These are phyloP conservation scores for Coniella vitis DNA, from an alignment of 2,329 filamentous ascomycete species.

Conservation along the genomic window DNA sequence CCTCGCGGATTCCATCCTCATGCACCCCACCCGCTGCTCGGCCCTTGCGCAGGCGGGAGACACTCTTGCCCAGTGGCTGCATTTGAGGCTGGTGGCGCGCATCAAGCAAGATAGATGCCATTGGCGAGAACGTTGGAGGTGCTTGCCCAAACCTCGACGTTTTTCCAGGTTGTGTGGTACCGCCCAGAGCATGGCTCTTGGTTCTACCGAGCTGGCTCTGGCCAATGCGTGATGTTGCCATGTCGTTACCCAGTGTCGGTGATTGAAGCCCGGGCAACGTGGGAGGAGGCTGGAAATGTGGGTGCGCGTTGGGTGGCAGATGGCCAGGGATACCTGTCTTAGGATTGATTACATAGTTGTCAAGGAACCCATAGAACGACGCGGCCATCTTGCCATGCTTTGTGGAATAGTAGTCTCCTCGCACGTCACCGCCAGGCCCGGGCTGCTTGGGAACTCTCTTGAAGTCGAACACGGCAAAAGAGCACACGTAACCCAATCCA, in stretches of 20 bases:
- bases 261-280: conserved; percentile 66
- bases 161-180: conserved; percentile 28
- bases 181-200: conserved; percentile 33
- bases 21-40: conserved; percentile 34
- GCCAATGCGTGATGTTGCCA: conserved; percentile 44
- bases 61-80: conserved; percentile 38
- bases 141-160: conserved; percentile 39
- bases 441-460: conserved; percentile 62
- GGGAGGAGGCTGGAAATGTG: conserved; percentile 68
- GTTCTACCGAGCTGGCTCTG: conserved; percentile 34
- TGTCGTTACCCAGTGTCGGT: conserved; percentile 49
- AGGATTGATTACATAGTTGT: conserved; percentile 78
- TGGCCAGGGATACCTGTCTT: conserved; percentile 59
- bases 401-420: conserved; percentile 88
- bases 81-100: conserved; percentile 64
- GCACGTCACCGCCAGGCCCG: conserved; percentile 51
- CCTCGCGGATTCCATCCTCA: conserved; percentile 49
- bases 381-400: conserved; percentile 99
- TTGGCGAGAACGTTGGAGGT: conserved; percentile 52
- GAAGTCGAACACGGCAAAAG: conserved; percentile 95
- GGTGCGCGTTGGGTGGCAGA: conserved; percentile 46
- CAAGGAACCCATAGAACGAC: conserved; percentile 89
- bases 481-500: conserved; percentile 91
- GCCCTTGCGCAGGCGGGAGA: conserved; percentile 36
- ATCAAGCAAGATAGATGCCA: conserved; percentile 68